phyloP scores from a whole-genome alignment of 2,329 filamentous ascomycete species.

The Ilyonectria mors-panacis region DNA sequence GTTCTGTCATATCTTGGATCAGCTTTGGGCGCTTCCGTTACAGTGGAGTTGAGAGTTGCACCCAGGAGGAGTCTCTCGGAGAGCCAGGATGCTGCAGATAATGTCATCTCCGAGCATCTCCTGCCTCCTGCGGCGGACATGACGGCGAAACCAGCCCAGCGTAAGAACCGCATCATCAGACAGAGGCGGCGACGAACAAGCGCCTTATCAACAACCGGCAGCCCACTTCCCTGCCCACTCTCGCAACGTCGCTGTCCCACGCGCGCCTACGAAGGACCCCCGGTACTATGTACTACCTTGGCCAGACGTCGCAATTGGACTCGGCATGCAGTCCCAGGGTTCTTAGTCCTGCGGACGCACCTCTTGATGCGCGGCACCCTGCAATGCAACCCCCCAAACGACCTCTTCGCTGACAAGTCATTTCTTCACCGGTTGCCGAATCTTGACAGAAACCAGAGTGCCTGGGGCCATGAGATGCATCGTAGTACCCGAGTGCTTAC shows the following conservation, averaged over 20 bases:
- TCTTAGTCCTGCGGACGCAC: conserved; percentile 16
- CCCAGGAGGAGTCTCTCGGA: background rate
- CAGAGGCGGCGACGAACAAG: conserved; percentile 20
- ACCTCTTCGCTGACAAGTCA: conserved; percentile 17
- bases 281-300: conserved; percentile 7
- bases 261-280: conserved; percentile 10
- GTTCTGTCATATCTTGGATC: conserved; percentile 5
- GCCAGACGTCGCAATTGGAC: background rate
- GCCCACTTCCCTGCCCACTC: conserved; percentile 23
- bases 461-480: conserved; percentile 31
- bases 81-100: conserved; percentile 8
- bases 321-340: conserved; percentile 18
- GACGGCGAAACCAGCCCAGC: conserved; percentile 1
- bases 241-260: conserved; percentile 15
- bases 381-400: conserved; percentile 17
- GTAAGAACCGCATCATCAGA: conserved; percentile 30
- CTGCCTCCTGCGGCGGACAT: conserved; percentile 21
- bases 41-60: conserved; percentile 18
- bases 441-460: conserved; percentile 13
- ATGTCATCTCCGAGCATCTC: conserved; percentile 13
- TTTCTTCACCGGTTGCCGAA: conserved; percentile 28
- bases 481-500: conserved; percentile 23
- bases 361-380: conserved; percentile 27
- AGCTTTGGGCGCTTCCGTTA: background rate
- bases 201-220: conserved; percentile 29